These are phyloP conservation scores for Arthrobotrys sinensis DNA, from an alignment of 2,329 filamentous ascomycete species.

Conservation along the genomic window DNA sequence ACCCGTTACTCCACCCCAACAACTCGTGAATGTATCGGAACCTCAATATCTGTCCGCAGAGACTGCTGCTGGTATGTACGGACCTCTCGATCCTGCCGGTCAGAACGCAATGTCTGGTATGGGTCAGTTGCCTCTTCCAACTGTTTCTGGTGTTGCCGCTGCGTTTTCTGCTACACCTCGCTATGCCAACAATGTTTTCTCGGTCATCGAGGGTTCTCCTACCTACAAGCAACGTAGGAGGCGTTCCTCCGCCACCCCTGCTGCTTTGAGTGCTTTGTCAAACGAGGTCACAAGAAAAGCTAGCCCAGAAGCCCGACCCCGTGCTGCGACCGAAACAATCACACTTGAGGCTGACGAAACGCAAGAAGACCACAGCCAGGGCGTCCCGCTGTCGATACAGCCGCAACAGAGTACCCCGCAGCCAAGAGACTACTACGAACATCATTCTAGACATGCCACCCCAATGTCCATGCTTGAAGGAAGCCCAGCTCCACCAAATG, in stretches of 20 bases:
- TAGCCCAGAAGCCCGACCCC: slow-evolving; percentile 87
- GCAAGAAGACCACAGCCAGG: slow-evolving; percentile 62
- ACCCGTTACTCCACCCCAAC: slow-evolving; percentile 94
- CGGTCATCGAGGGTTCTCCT: slow-evolving; percentile 95
- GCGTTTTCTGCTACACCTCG: slow-evolving; percentile 79
- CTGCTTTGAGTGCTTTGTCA: slow-evolving; percentile 77
- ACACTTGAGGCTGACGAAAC: slow-evolving; percentile 70
- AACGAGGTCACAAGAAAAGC: slow-evolving; percentile 72
- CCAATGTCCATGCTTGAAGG: slow-evolving; percentile 84
- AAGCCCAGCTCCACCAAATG: slow-evolving; percentile 80
- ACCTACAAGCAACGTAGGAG: slow-evolving; percentile 98
- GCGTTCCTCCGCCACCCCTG: slow-evolving; percentile 89
- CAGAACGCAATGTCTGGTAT: slow-evolving; percentile 86
- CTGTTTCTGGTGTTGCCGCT: slow-evolving; percentile 73
- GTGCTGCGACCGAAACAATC: slow-evolving; percentile 80
- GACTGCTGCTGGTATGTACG: slow-evolving; percentile 90
- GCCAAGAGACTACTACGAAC: slow-evolving; percentile 82
- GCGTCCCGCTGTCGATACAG: slow-evolving; percentile 67
- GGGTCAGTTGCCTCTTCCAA: slow-evolving; percentile 91
- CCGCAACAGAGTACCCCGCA: slow-evolving; percentile 73
- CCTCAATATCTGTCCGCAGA: slow-evolving; percentile 98
- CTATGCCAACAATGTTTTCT: slow-evolving; percentile 87
- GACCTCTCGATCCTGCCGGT: slow-evolving; percentile 87
- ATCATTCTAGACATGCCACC: slow-evolving; percentile 88
- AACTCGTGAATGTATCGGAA: slow-evolving; percentile 85